Evolutionary conservation across 345 rosid species (phyloP), one percentile per base, ranked within the genome.

Genomic region (Excoecaria cochinchinensis): DNA sequence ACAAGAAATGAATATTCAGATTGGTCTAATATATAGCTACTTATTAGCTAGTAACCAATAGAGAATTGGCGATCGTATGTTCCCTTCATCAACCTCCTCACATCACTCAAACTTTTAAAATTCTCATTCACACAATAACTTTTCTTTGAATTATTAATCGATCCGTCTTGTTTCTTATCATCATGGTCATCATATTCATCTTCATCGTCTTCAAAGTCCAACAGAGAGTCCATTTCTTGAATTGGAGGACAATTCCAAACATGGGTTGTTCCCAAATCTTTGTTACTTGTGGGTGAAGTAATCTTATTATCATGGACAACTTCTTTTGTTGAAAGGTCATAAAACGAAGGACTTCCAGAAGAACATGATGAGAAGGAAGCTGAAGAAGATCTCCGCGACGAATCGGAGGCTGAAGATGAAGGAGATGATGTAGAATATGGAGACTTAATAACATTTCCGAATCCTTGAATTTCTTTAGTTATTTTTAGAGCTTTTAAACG

Each of bases 401-500:
- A 74, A 17, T 76, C 78, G 1, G 87, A 80, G n/a, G 76, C 67
- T 1, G 75, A 48, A 3, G 83, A 46, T 14, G 83, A 75, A 39
- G 82, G 53, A 40, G 81, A 44, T 5, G 76, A n/a, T 14, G 84
- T 66, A 0, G 70, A n/a, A 10, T 82, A 67, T 0, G 67, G 44
- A 3, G 82, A 48, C 11, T 84, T 38, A n/a, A 65, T 4, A 14
- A 44, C n/a, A 36, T 63, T 85, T 6, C 89, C 92, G 42, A 89
- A 89, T 22, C 92, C 92, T 70, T 79, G 82, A 50, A 89, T 89
- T 75, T 82, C 92, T 68, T 79, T 85, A 1, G 89, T 85, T 65
- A 83, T 74, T 75, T 69, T 86, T 0, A 86, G 77, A 44, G 90
- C 89, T 76, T 82, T 86, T 12, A 82, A 47, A 48, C 89, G 82